These are phyloP conservation scores for Centaurea solstitialis DNA, from an alignment of 129 eudicot species.

Conservation along the genomic window DNA sequence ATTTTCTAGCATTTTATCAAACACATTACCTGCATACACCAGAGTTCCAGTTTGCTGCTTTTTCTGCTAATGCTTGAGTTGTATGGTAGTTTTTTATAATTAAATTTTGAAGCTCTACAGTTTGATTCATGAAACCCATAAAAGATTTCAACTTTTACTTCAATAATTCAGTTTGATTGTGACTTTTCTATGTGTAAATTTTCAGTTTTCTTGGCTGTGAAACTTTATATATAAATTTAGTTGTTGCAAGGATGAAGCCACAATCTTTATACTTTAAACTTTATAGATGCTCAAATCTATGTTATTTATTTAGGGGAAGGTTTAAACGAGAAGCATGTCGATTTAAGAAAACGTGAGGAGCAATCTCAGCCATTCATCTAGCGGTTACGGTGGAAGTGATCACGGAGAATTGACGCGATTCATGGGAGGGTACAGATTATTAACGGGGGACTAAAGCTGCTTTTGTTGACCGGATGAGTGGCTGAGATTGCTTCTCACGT, in stretches of 20 bases:
- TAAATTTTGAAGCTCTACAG: background rate
- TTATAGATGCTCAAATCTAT: slow-evolving; percentile 5
- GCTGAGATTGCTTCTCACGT: too few species aligned
- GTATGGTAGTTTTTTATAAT: background rate
- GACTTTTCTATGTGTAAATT: background rate
- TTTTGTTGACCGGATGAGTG: too few species aligned
- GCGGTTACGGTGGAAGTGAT: too few species aligned
- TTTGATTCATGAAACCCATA: background rate
- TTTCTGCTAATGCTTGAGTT: background rate
- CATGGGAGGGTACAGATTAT: too few species aligned
- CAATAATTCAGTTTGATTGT: background rate
- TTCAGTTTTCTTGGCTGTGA: background rate
- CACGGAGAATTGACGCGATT: too few species aligned
- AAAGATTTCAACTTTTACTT: background rate
- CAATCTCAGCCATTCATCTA: too few species aligned
- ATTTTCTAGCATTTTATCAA: slow-evolving; percentile 11
- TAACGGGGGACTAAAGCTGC: too few species aligned
- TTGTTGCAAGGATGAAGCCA: background rate
- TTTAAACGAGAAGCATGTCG: too few species aligned
- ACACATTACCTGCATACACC: slow-evolving; percentile 10
- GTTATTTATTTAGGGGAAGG: too few species aligned
- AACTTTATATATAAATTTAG: too few species aligned
- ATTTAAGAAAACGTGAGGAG: too few species aligned
- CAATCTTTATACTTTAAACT: background rate
- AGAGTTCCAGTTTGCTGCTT: background rate